phyloP scores from a whole-genome alignment of 108 stramenopile genomes.

The Halocafeteria seosinensis region DNA sequence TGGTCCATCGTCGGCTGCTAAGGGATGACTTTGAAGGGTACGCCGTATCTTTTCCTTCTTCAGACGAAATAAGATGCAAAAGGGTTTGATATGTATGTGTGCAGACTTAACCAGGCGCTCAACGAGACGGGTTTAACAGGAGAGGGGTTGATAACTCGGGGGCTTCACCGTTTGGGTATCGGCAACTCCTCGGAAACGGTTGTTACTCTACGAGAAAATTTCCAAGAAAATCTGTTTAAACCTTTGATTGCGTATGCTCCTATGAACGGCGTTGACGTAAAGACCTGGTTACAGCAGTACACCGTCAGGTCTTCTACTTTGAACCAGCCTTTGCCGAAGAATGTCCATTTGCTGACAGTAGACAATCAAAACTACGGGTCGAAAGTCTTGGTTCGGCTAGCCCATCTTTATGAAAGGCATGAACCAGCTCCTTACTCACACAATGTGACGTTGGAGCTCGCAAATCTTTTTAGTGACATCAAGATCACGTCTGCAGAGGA shows the following conservation, averaged over 20 bases:
- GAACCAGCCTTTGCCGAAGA: too few relatives aligned
- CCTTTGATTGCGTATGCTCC: too few relatives aligned
- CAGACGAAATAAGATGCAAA: too few relatives aligned
- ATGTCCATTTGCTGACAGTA: not conserved
- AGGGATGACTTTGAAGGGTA: too few relatives aligned
- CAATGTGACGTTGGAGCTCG: constrained; percentile 42
- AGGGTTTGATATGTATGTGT: too few relatives aligned
- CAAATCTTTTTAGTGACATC: constrained; percentile 16
- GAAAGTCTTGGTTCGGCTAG: constrained; percentile 48
- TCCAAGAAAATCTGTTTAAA: too few relatives aligned
- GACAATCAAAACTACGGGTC: not conserved
- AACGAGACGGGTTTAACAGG: constrained; percentile 42
- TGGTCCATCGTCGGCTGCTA: constrained; percentile 67
- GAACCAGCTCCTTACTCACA: constrained; percentile 40
- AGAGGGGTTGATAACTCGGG: constrained; percentile 55
- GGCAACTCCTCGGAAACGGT: too few relatives aligned
- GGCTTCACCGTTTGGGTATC: constrained; percentile 55
- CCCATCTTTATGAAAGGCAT: constrained; percentile 57
- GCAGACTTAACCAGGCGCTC: constrained; percentile 31
- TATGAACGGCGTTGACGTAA: too few relatives aligned
- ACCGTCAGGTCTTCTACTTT: too few relatives aligned
- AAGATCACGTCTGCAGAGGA: constrained; percentile 22
- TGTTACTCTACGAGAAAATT: too few relatives aligned
- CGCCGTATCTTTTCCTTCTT: too few relatives aligned
- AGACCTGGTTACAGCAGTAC: too few relatives aligned